These are phyloP conservation scores for Penicillium silybi DNA, from an alignment of 495 filamentous ascomycete species.

Conservation along the genomic window DNA sequence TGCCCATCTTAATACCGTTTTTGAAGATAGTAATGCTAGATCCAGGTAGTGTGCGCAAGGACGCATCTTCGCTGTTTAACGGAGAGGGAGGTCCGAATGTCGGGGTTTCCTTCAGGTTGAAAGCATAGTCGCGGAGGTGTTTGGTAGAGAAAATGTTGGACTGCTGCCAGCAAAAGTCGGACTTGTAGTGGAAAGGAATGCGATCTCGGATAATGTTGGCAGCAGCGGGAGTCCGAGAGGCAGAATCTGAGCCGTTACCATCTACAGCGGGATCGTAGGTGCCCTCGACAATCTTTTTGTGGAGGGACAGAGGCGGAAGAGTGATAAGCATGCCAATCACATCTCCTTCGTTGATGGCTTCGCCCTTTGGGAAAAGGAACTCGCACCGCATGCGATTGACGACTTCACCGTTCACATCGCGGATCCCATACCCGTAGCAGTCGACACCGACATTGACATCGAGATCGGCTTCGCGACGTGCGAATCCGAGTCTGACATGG, in stretches of 20 bases:
- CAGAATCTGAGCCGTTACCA: slow-evolving; percentile 18
- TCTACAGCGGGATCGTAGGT: slow-evolving; percentile 83
- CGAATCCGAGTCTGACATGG: slow-evolving; percentile 88
- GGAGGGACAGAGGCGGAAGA: slow-evolving; percentile 76
- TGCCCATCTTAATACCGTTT: slow-evolving; percentile 83
- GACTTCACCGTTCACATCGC: slow-evolving; percentile 84
- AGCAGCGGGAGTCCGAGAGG: slow-evolving; percentile 21
- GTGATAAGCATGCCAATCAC: slow-evolving; percentile 93
- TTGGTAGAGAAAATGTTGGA: slow-evolving; percentile 88
- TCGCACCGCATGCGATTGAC: slow-evolving; percentile 90
- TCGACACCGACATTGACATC: slow-evolving; percentile 95
- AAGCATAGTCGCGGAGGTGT: slow-evolving; percentile 71
- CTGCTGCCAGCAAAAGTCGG: slow-evolving; percentile 89
- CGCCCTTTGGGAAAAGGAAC: slow-evolving; percentile 73
- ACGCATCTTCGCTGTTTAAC: slow-evolving; percentile 63
- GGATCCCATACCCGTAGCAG: slow-evolving; percentile 91
- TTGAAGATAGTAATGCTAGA: slow-evolving; percentile 87
- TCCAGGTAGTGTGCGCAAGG: slow-evolving; percentile 77
- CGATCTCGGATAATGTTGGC: slow-evolving; percentile 88
- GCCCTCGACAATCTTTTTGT: slow-evolving; percentile 83
- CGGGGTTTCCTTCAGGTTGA: slow-evolving; percentile 45
- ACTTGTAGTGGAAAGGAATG: slow-evolving; percentile 89
- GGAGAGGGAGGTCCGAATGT: slow-evolving; percentile 52
- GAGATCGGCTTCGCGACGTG: slow-evolving; percentile 81
- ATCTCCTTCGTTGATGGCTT: slow-evolving; percentile 75